Evolutionary conservation across 2,329 filamentous ascomycete species (phyloP), one percentile per base, ranked within the genome.

Genomic region (Lasiodiplodia sp.): DNA sequence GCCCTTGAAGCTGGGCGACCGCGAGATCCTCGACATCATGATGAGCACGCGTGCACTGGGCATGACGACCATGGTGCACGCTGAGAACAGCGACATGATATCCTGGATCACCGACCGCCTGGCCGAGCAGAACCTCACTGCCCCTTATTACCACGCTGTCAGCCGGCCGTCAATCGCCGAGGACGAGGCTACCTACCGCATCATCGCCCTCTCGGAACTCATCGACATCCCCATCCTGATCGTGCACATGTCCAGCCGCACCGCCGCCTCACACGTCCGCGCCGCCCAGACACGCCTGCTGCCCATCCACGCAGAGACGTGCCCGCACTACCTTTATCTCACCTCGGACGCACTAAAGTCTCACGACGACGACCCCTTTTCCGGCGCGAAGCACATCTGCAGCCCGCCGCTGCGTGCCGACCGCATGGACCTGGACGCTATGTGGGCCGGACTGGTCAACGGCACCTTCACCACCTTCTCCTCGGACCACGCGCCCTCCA

Each of bases 201-300:
- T 82, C 55, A 86, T 87, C 68, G 79, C 80, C 2, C 75, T 87
- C 0, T 81, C 84, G 0, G 80, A 84, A 69, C 75, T 87, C 10
- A 82, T 82, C 4, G 82, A 86, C 70, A 81, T 82, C 0, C 86
- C 86, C 0, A 84, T 87, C 58, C 73, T 87, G 47, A 81, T 87
- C 38, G 86, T 87, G 49, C 85, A 87, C 72, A 82, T 87, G 75
- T 83, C 79, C 6, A 84, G 82, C 12, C 73, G 75, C 52, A 71
- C 74, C 4, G 77, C 77, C 0, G 71, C 77, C n/a, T 58, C 66
- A 31, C 77, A 79, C 71, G 76, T 80, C 18, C 72, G 76, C 31
- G 73, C 77, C 52, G 78, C 78, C 7, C 78, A 79, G 69, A 75
- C 73, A 10, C 69, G 77, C 47, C 69, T 78, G 8, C 70, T 80